A percentile compares a stretch with the other conserved stretches of the same genome.
These are phyloP conservation scores for Silene noctiflora DNA, from an alignment of 179 eudicot species.

Conservation along the genomic window DNA sequence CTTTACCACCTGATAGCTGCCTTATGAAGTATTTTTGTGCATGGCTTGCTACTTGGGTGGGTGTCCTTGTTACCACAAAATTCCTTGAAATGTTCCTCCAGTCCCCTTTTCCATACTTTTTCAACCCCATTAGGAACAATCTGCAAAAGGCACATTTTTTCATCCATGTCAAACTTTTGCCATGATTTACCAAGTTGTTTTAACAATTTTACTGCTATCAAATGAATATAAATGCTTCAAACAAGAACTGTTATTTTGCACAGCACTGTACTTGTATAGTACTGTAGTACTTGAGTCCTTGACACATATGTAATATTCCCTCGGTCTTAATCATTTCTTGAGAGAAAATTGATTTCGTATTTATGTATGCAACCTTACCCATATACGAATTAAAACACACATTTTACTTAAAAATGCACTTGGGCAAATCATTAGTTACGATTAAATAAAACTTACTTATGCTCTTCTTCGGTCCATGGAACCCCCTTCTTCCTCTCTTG, in stretches of 20 bases:
- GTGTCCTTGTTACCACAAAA: slow-evolving; percentile 82
- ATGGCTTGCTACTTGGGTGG: slow-evolving; percentile 99
- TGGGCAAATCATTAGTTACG: slow-evolving; percentile 3
- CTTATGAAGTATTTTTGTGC: slow-evolving; percentile 97
- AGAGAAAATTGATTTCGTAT: neutral
- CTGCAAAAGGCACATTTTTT: slow-evolving; percentile 34
- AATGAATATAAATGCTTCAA: too few species aligned
- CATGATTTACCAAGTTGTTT: slow-evolving; percentile 5
- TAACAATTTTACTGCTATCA: neutral
- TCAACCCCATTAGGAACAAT: slow-evolving; percentile 87
- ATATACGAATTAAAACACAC: neutral
- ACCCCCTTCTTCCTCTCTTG: slow-evolving; percentile 99
- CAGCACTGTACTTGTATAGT: too few species aligned
- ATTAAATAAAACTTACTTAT: slow-evolving; percentile 51
- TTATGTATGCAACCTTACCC: slow-evolving; percentile 4
- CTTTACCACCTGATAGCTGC: slow-evolving; percentile 92
- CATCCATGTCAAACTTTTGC: slow-evolving; percentile 25
- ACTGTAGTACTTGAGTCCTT: too few species aligned
- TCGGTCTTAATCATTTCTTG: neutral
- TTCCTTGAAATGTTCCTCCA: slow-evolving; percentile 98
- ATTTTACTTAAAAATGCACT: slow-evolving; percentile 1
- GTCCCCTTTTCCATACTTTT: slow-evolving; percentile 96
- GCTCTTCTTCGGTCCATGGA: slow-evolving; percentile 99
- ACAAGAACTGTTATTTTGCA: too few species aligned
- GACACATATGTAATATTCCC: too few species aligned